Evolutionary conservation across 257 asterid species (phyloP).

Genomic region (Ajuga chamaepitys): DNA sequence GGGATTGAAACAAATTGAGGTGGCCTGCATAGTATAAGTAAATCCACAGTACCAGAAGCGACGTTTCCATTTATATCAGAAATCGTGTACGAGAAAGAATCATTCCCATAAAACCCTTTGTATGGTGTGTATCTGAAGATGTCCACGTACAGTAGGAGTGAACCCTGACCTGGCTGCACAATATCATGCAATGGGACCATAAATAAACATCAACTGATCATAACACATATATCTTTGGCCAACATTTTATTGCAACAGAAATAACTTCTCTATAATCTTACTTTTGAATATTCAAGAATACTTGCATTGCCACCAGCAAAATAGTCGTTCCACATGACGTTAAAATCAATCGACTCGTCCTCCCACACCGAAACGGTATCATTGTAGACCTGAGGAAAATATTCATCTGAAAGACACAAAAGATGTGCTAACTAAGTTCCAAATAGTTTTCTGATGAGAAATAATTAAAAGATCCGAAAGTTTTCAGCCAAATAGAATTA

Average conservation of each 20-base stretch:
- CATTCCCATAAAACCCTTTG: constrained; percentile 66
- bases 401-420: constrained; percentile 42
- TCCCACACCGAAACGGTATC: constrained; percentile 75
- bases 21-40: constrained; percentile 63
- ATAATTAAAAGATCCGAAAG: too few relatives aligned
- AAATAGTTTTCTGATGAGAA: background rate
- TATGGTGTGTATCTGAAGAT: constrained; percentile 77
- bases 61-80: constrained; percentile 60
- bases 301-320: constrained; percentile 60
- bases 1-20: constrained; percentile 72
- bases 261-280: constrained; percentile 6
- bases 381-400: constrained; percentile 59
- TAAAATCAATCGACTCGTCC: constrained; percentile 71
- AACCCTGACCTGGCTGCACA: constrained; percentile 78
- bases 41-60: constrained; percentile 64
- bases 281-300: constrained; percentile 55
- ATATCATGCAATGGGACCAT: background rate
- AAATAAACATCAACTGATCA: background rate
- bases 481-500: too few relatives aligned
- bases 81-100: constrained; percentile 58
- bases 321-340: constrained; percentile 60
- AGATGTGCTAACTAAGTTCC: background rate
- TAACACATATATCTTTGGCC: background rate
- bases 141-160: constrained; percentile 48
- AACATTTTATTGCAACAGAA: background rate